phyloP scores from a whole-genome alignment of 23 red algal genomes.

The Gracilariopsis chorda region DNA sequence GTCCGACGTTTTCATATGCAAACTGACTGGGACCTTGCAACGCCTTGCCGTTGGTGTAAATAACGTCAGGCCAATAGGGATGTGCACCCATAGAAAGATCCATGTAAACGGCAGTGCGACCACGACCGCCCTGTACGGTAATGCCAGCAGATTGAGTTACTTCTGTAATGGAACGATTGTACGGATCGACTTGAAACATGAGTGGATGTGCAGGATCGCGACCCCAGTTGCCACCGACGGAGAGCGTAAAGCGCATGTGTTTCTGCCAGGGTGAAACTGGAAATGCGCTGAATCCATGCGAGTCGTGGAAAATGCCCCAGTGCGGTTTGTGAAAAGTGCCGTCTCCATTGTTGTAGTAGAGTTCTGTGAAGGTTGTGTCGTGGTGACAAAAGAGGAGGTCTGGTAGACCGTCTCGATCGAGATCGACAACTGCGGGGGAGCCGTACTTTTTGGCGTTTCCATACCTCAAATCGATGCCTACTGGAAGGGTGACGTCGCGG shows the following conservation, averaged over 20 bases:
- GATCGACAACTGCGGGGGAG: slow-evolving; percentile 26
- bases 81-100: slow-evolving; percentile 1
- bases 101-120: slow-evolving; percentile 7
- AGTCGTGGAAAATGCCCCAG: not conserved
- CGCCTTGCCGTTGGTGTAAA: not conserved
- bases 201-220: not conserved
- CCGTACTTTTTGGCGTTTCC: slow-evolving; percentile 45
- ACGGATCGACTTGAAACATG: not conserved
- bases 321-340: slow-evolving; percentile 22
- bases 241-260: not conserved
- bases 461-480: not conserved
- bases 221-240: slow-evolving; percentile 29
- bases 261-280: slow-evolving; percentile 3
- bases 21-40: not conserved
- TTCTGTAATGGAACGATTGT: not conserved
- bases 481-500: not conserved
- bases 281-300: slow-evolving; percentile 4
- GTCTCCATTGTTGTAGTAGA: slow-evolving; percentile 36
- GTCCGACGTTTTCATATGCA: slow-evolving; percentile 46
- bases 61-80: slow-evolving; percentile 1
- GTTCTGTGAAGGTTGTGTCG: slow-evolving; percentile 6
- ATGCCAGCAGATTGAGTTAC: not conserved
- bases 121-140: not conserved
- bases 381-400: slow-evolving; percentile 48
- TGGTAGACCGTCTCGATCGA: slow-evolving; percentile 42